phyloP scores from a whole-genome alignment of 2,329 filamentous ascomycete genomes.

The Rhinocladiella similis region DNA sequence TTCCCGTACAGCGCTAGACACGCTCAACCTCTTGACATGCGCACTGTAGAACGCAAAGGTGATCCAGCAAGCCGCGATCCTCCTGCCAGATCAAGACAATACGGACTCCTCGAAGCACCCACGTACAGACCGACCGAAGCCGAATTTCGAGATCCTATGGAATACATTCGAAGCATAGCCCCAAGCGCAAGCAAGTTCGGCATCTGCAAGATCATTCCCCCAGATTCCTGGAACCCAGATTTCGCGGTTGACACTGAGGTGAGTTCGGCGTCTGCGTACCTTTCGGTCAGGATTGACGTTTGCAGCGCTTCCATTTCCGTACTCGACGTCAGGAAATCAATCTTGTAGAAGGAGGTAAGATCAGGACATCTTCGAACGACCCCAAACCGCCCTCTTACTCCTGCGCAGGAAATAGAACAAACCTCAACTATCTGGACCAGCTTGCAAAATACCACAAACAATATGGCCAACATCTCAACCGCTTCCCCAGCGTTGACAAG shows the following conservation, averaged over 20 bases:
- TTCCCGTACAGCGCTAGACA: constrained; percentile 65
- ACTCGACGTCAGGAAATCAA: constrained; percentile 96
- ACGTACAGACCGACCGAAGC: constrained; percentile 88
- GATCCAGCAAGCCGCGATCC: constrained; percentile 75
- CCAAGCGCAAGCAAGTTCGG: constrained; percentile 85
- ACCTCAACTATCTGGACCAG: constrained; percentile 93
- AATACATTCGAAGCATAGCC: constrained; percentile 88
- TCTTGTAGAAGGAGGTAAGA: constrained; percentile 93
- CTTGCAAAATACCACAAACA: constrained; percentile 96
- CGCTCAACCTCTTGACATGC: constrained; percentile 73
- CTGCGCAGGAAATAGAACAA: constrained; percentile 78
- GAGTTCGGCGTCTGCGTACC: constrained; percentile 34
- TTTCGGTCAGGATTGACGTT: constrained; percentile 4
- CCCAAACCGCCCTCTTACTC: too few relatives aligned
- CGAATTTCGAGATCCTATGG: constrained; percentile 91
- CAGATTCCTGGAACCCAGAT: constrained; percentile 87
- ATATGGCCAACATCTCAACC: constrained; percentile 88
- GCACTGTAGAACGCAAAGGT: constrained; percentile 87
- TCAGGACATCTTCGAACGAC: constrained; percentile 11
- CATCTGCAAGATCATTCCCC: constrained; percentile 93
- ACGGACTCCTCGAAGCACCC: constrained; percentile 84
- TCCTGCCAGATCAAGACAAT: constrained; percentile 74
- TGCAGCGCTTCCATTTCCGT: constrained; percentile 90
- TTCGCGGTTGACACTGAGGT: constrained; percentile 98
- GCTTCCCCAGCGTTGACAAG: constrained; percentile 95